These are phyloP conservation scores for Ascochyta pisi DNA, from an alignment of 2,329 filamentous ascomycete genomes.

Conservation along the genomic window DNA sequence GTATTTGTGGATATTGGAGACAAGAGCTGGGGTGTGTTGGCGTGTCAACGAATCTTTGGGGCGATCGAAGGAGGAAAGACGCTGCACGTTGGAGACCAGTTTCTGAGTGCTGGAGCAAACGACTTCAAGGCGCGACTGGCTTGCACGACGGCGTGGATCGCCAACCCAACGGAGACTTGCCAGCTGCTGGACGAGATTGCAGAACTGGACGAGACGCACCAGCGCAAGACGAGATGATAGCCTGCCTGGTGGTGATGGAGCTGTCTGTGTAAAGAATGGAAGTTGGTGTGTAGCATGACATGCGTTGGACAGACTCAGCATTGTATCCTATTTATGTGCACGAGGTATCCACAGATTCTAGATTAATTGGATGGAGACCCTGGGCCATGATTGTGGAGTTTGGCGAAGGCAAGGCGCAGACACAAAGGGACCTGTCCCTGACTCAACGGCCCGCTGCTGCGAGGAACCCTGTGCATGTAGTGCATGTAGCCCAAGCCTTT, in stretches of 20 bases:
- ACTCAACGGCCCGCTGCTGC: slow-evolving; percentile 17
- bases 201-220: slow-evolving; percentile 50
- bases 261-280: neutral
- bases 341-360: slow-evolving; percentile 11
- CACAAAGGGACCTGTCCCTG: no score
- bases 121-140: slow-evolving; percentile 95
- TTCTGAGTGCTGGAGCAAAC: slow-evolving; percentile 86
- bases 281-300: neutral
- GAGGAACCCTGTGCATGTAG: slow-evolving; percentile 2
- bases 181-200: slow-evolving; percentile 83
- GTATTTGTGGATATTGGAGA: slow-evolving; percentile 99
- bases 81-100: slow-evolving; percentile 94
- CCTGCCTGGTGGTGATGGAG: neutral
- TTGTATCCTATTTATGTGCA: slow-evolving; percentile 13
- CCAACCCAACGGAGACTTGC: slow-evolving; percentile 89
- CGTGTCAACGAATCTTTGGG: slow-evolving; percentile 90
- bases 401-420: slow-evolving; percentile 5
- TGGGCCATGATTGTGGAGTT: slow-evolving; percentile 16
- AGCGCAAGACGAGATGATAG: slow-evolving; percentile 44
- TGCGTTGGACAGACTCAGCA: slow-evolving; percentile 14
- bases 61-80: slow-evolving; percentile 77
- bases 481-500: slow-evolving; percentile 6
- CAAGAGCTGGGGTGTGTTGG: slow-evolving; percentile 93
- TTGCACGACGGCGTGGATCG: slow-evolving; percentile 96
- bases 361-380: slow-evolving; percentile 7